A percentile compares a stretch with the other conserved stretches of the same genome.
These are phyloP conservation scores for Schizophyllum commune DNA, from an alignment of 1,284 basidiomycete genomes.

Conservation along the genomic window DNA sequence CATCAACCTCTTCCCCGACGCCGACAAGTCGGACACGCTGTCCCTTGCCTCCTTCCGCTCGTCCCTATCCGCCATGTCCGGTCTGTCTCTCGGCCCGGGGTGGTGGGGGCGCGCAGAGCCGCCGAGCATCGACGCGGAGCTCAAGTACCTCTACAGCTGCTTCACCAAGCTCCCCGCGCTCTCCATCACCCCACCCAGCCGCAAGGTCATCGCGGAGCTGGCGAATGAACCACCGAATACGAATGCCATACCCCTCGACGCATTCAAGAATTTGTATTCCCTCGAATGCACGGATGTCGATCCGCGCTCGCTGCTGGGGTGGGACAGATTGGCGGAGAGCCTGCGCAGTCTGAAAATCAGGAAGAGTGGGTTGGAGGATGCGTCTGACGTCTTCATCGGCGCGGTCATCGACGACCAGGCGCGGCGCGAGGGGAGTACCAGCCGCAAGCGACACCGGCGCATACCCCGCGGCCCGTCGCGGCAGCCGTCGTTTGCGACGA, in stretches of 20 bases:
- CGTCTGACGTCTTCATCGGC: slow-evolving; percentile 74
- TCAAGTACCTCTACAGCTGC: slow-evolving; percentile 81
- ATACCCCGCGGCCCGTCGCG: slow-evolving; percentile 35
- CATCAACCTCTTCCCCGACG: slow-evolving; percentile 46
- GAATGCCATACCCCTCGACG: slow-evolving; percentile 74
- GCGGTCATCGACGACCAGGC: slow-evolving; percentile 71
- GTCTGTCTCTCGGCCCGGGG: slow-evolving; percentile 58
- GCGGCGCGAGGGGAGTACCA: slow-evolving; percentile 46
- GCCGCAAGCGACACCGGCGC: slow-evolving; percentile 36
- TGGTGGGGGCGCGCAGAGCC: slow-evolving; percentile 63
- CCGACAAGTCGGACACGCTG: slow-evolving; percentile 65
- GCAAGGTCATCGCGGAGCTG: slow-evolving; percentile 63
- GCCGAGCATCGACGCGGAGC: slow-evolving; percentile 57
- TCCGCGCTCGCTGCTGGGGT: slow-evolving; percentile 76
- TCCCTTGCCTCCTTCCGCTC: slow-evolving; percentile 77
- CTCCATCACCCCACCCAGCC: slow-evolving; percentile 49
- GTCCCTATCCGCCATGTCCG: slow-evolving; percentile 71
- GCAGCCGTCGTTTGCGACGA: slow-evolving; percentile 45
- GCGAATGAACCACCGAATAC: slow-evolving; percentile 64
- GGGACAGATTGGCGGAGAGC: slow-evolving; percentile 72
- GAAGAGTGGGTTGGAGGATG: slow-evolving; percentile 75
- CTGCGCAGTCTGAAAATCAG: slow-evolving; percentile 68
- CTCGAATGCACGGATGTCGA: slow-evolving; percentile 77
- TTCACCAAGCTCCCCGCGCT: slow-evolving; percentile 85
- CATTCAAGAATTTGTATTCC: slow-evolving; percentile 76